Evolutionary conservation across 495 filamentous ascomycete species (phyloP).

Genomic region (Aspergillus ostianus): DNA sequence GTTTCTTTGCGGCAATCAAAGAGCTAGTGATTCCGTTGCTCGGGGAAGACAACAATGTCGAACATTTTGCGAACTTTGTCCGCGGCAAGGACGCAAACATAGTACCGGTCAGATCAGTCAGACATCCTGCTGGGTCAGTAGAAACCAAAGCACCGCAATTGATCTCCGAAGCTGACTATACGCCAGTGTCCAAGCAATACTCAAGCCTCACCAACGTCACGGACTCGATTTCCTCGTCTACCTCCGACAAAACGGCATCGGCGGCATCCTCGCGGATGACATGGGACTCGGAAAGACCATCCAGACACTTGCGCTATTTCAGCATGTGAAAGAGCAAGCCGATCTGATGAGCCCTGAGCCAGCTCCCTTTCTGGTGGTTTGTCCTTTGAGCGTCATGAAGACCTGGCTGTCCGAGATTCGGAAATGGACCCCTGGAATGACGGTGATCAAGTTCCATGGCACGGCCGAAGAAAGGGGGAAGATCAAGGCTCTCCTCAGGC

Average conservation of each 20-base stretch:
- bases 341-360: conserved; percentile 24
- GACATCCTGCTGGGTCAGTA: conserved; percentile 3
- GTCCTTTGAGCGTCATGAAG: conserved; percentile 56
- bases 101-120: neutral
- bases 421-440: conserved; percentile 58
- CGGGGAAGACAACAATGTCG: neutral
- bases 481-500: conserved; percentile 16
- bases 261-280: conserved; percentile 58
- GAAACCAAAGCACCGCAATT: neutral
- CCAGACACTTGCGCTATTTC: conserved; percentile 58
- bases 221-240: conserved; percentile 62
- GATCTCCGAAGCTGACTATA: neutral
- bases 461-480: conserved; percentile 35
- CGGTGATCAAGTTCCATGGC: conserved; percentile 57
- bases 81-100: neutral
- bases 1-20: neutral
- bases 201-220: conserved; percentile 65
- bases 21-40: neutral
- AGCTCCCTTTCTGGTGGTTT: conserved; percentile 59
- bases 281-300: conserved; percentile 67
- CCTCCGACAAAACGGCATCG: conserved; percentile 57
- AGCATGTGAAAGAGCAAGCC: conserved; percentile 43
- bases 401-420: conserved; percentile 57
- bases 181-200: conserved; percentile 37
- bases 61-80: neutral